Evolutionary conservation across 306 rosid species (phyloP).

Genomic region (Quercus gilva): DNA sequence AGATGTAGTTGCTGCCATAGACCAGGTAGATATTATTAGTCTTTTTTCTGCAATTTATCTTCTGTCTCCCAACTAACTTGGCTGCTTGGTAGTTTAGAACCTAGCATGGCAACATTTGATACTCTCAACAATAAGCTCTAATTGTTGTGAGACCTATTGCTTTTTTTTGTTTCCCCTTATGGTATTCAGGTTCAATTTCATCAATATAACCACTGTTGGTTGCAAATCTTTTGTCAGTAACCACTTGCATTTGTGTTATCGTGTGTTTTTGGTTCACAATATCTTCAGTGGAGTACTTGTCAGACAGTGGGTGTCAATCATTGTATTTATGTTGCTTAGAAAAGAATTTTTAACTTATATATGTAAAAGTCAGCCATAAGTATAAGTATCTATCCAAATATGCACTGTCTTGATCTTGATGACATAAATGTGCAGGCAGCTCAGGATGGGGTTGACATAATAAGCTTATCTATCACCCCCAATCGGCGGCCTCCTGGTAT

Average conservation of each 20-base stretch:
- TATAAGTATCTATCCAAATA: conserved; percentile 1
- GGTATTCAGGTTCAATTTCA: neutral
- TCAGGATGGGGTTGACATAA: conserved; percentile 88
- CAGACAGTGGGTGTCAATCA: neutral
- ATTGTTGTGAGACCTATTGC: neutral
- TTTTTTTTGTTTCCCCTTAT: neutral
- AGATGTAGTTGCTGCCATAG: conserved; percentile 98
- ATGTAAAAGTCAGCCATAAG: neutral
- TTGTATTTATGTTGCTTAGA: neutral
- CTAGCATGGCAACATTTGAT: neutral
- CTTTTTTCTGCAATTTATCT: conserved; percentile 10
- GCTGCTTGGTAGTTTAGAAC: neutral
- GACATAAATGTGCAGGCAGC: conserved; percentile 67
- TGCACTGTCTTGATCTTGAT: conserved; percentile 1
- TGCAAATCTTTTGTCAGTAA: neutral
- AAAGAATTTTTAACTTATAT: neutral
- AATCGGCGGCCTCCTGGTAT: conserved; percentile 96
- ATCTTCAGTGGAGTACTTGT: neutral
- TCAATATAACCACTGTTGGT: neutral
- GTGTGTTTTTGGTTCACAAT: neutral
- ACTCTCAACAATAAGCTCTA: neutral
- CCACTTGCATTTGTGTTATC: neutral
- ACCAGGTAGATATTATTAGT: conserved; percentile 60
- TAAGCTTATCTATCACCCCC: conserved; percentile 90
- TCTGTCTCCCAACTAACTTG: conserved; percentile 9